Conservation (phyloP, 1,139 yeast species). For the Yamadazyma friedrichii region DNA sequence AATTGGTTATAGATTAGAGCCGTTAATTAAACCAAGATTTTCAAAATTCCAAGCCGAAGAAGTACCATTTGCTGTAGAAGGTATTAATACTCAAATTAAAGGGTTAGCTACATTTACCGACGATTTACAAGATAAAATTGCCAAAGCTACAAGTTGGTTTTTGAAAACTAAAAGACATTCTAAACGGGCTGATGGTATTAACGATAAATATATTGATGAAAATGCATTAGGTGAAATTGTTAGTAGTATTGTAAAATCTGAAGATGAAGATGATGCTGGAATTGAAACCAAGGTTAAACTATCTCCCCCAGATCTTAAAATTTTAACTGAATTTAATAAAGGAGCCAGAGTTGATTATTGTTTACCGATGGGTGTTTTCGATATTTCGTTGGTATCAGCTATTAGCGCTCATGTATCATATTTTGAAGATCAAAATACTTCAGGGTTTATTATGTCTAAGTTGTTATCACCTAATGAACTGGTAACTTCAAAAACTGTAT, state of each 20-base stretch:
- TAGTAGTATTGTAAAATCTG: slow-evolving; percentile 28
- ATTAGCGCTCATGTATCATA: slow-evolving; percentile 86
- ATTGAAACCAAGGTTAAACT: slow-evolving; percentile 14
- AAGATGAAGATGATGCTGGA: slow-evolving; percentile 20
- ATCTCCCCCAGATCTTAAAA: slow-evolving; percentile 26
- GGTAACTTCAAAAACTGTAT: slow-evolving; percentile 24
- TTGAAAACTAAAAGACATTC: slow-evolving; percentile 22
- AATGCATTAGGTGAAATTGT: slow-evolving; percentile 48
- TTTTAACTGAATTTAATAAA: slow-evolving; percentile 50
- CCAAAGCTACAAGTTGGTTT: slow-evolving; percentile 47
- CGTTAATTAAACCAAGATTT: slow-evolving; percentile 59
- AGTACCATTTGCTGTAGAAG: slow-evolving; percentile 55
- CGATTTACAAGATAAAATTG: slow-evolving; percentile 44
- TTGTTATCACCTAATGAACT: slow-evolving; percentile 27
- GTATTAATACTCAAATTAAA: slow-evolving; percentile 45
- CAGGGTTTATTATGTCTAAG: slow-evolving; percentile 70
- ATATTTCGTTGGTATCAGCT: slow-evolving; percentile 75
- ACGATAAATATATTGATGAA: slow-evolving; percentile 28
- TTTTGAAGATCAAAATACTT: slow-evolving; percentile 83
- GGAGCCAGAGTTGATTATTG: slow-evolving; percentile 82
- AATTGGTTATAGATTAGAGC: slow-evolving; percentile 83
- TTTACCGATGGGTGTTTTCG: slow-evolving; percentile 77
- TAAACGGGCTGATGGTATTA: slow-evolving; percentile 14
- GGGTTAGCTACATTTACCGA: slow-evolving; percentile 41
- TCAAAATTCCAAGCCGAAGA: slow-evolving; percentile 57